Base-by-base conservation (phyloP, 2,329 filamentous ascomycete species). In the Lasiodiplodia gonubiensis region DNA sequence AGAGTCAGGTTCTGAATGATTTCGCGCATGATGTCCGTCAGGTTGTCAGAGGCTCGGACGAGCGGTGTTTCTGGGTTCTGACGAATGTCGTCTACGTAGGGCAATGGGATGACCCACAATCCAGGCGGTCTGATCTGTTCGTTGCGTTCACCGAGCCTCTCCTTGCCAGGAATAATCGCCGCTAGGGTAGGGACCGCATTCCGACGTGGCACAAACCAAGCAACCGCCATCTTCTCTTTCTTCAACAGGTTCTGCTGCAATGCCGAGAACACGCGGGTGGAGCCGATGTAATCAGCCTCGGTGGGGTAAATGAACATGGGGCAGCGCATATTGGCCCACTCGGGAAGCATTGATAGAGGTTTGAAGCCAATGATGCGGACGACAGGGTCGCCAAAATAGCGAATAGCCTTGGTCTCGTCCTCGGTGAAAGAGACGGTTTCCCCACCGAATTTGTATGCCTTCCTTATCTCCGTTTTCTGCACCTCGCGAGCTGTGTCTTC, bases 331-430 rank as follows among this genome's bases (percentile, higher is more conserved):
- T 92, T 93, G 1, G 93, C 92, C 93, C 94, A 97, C 21, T 90
- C 84, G 0, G 92, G 91, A 1, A 97, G 83, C 73, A 87, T 82
- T 1, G 86, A 87, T 33, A 92, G 83, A 7, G 92, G 88, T 76
- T 98, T 99, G 85, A 99, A 99, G 6, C 95, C 95, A 67, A 99
- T 91, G 71, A 99, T 91, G 5, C 93, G 90, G 67, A 99, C 91
- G 14, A 92, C 84, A 0, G 93, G 92, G 1, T 91, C 85, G 2
- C 94, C 94, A 73, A 97, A 97, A 71, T 92, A 83, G 69, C 90
- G 89, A 68, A 99, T 84, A 23, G 86, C 82, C 68, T 90, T 90
- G 69, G 94, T 88, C 77, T 99, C 94, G 39, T 97, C 93, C 0
- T 89, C 86, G 0, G 89, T 89, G 77, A 99, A 99, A 59, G 90